A percentile compares a stretch with the other conserved stretches of the same genome.
These are phyloP conservation scores for Candida schatavii DNA, from an alignment of 805 yeast genomes.

Conservation along the genomic window DNA sequence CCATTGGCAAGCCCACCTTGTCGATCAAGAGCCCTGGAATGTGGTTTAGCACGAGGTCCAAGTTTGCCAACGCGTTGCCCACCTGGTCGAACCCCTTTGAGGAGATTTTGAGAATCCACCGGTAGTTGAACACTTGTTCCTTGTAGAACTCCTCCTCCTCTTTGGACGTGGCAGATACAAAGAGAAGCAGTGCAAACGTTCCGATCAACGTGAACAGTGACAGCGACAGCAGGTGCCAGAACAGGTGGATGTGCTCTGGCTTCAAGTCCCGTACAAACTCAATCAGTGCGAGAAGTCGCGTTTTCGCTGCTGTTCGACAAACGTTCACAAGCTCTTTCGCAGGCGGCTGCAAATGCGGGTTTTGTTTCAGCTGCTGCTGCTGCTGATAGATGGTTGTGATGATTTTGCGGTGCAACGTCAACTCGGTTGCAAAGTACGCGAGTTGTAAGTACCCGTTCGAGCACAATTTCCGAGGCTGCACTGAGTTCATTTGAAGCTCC, in stretches of 20 bases:
- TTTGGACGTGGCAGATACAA: slow-evolving; percentile 57
- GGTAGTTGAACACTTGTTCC: slow-evolving; percentile 69
- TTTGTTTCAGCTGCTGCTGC: slow-evolving; percentile 25
- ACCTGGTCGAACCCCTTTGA: slow-evolving; percentile 78
- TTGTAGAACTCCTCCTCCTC: slow-evolving; percentile 66
- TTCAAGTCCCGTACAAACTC: slow-evolving; percentile 74
- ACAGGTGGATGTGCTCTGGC: slow-evolving; percentile 80
- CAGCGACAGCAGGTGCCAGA: slow-evolving; percentile 85
- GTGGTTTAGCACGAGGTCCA: slow-evolving; percentile 69
- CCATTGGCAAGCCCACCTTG: slow-evolving; percentile 33
- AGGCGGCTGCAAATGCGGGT: no score
- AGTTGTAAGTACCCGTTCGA: slow-evolving; percentile 78
- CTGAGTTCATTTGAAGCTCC: slow-evolving; percentile 59
- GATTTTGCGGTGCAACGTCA: slow-evolving; percentile 78
- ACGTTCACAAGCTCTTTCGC: slow-evolving; percentile 45
- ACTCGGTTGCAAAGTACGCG: slow-evolving; percentile 86
- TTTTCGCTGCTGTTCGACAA: slow-evolving; percentile 82
- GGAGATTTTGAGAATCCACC: slow-evolving; percentile 72
- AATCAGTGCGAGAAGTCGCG: slow-evolving; percentile 77
- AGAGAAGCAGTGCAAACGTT: slow-evolving; percentile 79
- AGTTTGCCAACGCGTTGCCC: slow-evolving; percentile 64
- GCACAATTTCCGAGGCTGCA: slow-evolving; percentile 60
- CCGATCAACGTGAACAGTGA: slow-evolving; percentile 81
- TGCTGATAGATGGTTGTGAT: slow-evolving; percentile 50
- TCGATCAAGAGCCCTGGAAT: slow-evolving; percentile 65